Evolutionary conservation across 2,329 filamentous ascomycete species (phyloP).

Genomic region (Pseudogymnoascus sp.): DNA sequence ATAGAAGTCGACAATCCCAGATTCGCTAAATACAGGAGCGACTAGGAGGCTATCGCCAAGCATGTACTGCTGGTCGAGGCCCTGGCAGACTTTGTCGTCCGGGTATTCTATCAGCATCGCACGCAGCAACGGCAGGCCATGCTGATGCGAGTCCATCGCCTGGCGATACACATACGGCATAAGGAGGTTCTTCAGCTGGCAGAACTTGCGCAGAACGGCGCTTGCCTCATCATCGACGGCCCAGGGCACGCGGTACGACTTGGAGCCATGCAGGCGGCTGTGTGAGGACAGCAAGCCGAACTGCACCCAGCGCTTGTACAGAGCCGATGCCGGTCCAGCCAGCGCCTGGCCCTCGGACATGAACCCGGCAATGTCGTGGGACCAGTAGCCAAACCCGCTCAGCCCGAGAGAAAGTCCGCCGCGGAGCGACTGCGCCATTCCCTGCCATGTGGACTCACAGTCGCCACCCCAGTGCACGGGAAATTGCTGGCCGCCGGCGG

Average conservation of each 20-base stretch:
- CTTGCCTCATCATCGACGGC: constrained; percentile 50
- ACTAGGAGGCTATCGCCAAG: constrained; percentile 48
- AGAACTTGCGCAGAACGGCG: constrained; percentile 40
- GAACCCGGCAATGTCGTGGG: constrained; percentile 56
- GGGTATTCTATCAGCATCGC: constrained; percentile 55
- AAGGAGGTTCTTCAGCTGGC: constrained; percentile 43
- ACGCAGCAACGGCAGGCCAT: constrained; percentile 48
- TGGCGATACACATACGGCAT: constrained; percentile 53
- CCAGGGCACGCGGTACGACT: constrained; percentile 57
- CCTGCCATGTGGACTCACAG: constrained; percentile 54
- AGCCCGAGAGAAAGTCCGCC: constrained; percentile 51
- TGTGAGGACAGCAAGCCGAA: constrained; percentile 55
- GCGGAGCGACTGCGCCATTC: constrained; percentile 54
- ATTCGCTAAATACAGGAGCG: constrained; percentile 51
- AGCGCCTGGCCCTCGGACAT: constrained; percentile 38
- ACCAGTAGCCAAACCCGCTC: constrained; percentile 53
- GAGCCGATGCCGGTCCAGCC: constrained; percentile 48
- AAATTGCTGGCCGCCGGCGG: constrained; percentile 52
- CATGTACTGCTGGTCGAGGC: constrained; percentile 54
- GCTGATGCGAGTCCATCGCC: constrained; percentile 40
- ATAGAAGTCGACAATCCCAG: constrained; percentile 50
- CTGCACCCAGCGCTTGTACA: constrained; percentile 59
- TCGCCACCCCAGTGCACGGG: constrained; percentile 57
- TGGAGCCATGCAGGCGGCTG: constrained; percentile 51
- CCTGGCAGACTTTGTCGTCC: constrained; percentile 49